Base-by-base conservation (phyloP, 1,139 yeast genomes). In the Candida labiduridarum region DNA sequence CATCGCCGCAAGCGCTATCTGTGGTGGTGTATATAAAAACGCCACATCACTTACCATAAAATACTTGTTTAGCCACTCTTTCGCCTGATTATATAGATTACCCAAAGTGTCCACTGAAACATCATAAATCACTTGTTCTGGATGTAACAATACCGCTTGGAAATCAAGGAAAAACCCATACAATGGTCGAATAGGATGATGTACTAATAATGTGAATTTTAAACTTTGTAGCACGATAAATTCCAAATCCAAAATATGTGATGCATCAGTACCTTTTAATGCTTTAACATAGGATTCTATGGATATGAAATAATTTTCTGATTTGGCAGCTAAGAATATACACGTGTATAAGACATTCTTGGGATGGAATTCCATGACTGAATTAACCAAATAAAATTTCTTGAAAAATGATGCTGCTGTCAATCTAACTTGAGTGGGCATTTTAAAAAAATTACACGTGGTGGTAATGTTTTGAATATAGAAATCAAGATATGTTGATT, bases 91-190 rank as follows among this genome's bases (percentile, higher is more conserved):
- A 64, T 89, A 89, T 38, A 80, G 72, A 48, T 74, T 72, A 1
- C 83, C 84, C 25, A 82, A 62, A 16, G 78, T 69, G 49, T 78
- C 79, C 11, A 75, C 68, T 1, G 67, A 65, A 5, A 74, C 69
- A 51, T 72, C 78, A 49, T 68, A 68, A 67, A 68, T 64, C 34
- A 64, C 59, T 2, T 74, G 76, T 5, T 59, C 55, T 1, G 78
- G 74, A 51, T 69, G 68, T 44, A 74, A 61, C 47, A 90, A 69
- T 1, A 83, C 79, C 19, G 82, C 79, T 64, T 94, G 99, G 51
- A 67, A 89, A 66, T 94, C 99, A 42, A 94, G 78, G 66, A 87
- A 92, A 63, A 94, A 91, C 10, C 99, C 99, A 65, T 92, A 95
- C 25, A 94, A 69, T 0, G 98, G 91, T 53, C 88, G 77, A 66